phyloP scores from a whole-genome alignment of 2,329 filamentous ascomycete species.

The Pezicula rhizophila region DNA sequence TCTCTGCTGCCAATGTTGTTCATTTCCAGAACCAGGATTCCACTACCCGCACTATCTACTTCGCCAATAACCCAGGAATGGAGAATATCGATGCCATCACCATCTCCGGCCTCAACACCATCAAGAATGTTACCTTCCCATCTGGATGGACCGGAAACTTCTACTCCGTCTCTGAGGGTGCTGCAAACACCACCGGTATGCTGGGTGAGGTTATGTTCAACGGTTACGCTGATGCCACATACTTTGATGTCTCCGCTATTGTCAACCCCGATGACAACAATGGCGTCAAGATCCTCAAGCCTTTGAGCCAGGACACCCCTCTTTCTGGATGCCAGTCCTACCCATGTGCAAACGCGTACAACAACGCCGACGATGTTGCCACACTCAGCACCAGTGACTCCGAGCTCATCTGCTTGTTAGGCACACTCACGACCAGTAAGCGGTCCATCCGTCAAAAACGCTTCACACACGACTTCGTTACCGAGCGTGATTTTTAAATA shows the following conservation, averaged over 20 bases:
- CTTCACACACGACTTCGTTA: slow-evolving; percentile 11
- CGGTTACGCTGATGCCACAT: slow-evolving; percentile 42
- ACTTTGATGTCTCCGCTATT: slow-evolving; percentile 55
- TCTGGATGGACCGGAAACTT: slow-evolving; percentile 37
- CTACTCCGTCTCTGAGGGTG: slow-evolving; percentile 41
- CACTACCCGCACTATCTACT: slow-evolving; percentile 28
- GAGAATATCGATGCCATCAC: slow-evolving; percentile 12
- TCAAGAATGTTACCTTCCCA: slow-evolving; percentile 34
- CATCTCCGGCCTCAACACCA: slow-evolving; percentile 16
- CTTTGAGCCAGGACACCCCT: slow-evolving; percentile 29
- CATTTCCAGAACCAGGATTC: slow-evolving; percentile 55
- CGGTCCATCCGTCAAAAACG: slow-evolving; percentile 7
- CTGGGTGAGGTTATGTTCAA: slow-evolving; percentile 47
- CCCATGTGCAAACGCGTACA: slow-evolving; percentile 50
- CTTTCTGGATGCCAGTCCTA: slow-evolving; percentile 46
- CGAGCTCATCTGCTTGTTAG: slow-evolving; percentile 40
- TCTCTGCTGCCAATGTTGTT: slow-evolving; percentile 40
- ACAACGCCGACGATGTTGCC: slow-evolving; percentile 46
- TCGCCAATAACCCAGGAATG: slow-evolving; percentile 20
- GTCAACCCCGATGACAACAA: slow-evolving; percentile 42
- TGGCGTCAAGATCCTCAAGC: slow-evolving; percentile 51
- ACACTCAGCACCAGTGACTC: slow-evolving; percentile 44
- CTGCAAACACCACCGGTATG: slow-evolving; percentile 38
- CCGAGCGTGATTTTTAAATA: neutral
- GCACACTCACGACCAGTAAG: slow-evolving; percentile 14